Evolutionary conservation across 164 flowering plant species (phyloP).

Genomic region (Echeveria elegans): DNA sequence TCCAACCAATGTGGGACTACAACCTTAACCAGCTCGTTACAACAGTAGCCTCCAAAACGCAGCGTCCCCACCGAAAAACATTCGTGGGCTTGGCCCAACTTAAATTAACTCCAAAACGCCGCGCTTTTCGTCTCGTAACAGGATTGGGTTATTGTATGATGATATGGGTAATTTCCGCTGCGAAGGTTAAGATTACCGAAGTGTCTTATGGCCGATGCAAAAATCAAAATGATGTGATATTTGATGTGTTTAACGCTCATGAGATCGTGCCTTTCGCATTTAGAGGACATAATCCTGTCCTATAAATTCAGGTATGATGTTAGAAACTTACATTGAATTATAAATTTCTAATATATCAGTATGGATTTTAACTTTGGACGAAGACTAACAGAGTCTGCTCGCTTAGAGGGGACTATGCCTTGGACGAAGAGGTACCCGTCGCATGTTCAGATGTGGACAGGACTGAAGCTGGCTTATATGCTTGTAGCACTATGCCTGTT

Average conservation of each 20-base stretch:
- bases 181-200: conserved; percentile 12
- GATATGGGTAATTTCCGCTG: conserved; percentile 17
- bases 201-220: no score
- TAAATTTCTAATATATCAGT: no score
- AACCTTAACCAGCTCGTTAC: no score
- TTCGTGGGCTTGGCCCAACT: no score
- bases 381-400: no score
- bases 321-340: not conserved
- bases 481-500: conserved; percentile 18
- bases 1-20: no score
- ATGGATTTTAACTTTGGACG: no score
- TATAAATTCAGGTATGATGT: conserved; percentile 20
- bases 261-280: conserved; percentile 25
- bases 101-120: no score
- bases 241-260: conserved; percentile 16
- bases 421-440: conserved; percentile 22
- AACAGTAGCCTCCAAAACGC: no score
- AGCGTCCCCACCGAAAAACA: no score
- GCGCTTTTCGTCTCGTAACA: conserved; percentile 21
- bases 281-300: conserved; percentile 22
- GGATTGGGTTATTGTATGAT: conserved; percentile 20
- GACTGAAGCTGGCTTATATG: conserved; percentile 17
- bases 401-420: conserved; percentile 23
- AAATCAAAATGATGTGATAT: not conserved
- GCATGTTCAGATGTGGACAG: conserved; percentile 22